Percentiles rank a stretch among this genome's conserved stretches.
Conservation (phyloP, 805 yeast species). For the Ogataea trehaloabstinens region DNA sequence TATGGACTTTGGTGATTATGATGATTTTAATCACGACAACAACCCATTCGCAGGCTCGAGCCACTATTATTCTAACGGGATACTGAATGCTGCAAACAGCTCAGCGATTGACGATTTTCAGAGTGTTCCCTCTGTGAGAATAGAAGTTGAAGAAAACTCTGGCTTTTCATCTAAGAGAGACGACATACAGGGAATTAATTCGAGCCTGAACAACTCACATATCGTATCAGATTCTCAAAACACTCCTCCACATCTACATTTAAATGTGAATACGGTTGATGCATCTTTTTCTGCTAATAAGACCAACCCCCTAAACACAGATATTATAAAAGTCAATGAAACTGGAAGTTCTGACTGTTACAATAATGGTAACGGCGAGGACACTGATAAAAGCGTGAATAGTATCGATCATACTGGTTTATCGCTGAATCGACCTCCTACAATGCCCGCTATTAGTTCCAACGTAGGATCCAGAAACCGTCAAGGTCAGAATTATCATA, state of each 20-base stretch:
- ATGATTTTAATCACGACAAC: conserved; percentile 33
- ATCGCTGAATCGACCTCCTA: not conserved
- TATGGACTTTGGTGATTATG: conserved; percentile 30
- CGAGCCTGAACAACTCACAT: not conserved
- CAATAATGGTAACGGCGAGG: not conserved
- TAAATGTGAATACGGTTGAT: no score
- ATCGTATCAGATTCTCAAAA: no score
- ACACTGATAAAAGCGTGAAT: no score
- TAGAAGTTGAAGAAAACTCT: not conserved
- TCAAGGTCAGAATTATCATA: not conserved
- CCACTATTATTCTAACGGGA: conserved; percentile 30
- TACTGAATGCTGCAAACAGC: conserved; percentile 15
- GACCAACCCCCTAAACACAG: not conserved
- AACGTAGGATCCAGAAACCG: not conserved
- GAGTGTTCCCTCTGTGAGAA: no score
- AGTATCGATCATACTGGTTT: not conserved
- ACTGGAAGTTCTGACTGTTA: not conserved
- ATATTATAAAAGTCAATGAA: not conserved
- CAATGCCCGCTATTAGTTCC: not conserved
- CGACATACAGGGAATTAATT: not conserved
- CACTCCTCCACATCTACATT: not conserved
- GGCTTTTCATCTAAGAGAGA: not conserved
- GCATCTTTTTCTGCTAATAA: not conserved
- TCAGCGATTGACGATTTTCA: not conserved
- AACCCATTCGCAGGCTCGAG: conserved; percentile 37